phyloP scores from a whole-genome alignment of 768 basidiomycete species.

The Xerocomellus intermedius region DNA sequence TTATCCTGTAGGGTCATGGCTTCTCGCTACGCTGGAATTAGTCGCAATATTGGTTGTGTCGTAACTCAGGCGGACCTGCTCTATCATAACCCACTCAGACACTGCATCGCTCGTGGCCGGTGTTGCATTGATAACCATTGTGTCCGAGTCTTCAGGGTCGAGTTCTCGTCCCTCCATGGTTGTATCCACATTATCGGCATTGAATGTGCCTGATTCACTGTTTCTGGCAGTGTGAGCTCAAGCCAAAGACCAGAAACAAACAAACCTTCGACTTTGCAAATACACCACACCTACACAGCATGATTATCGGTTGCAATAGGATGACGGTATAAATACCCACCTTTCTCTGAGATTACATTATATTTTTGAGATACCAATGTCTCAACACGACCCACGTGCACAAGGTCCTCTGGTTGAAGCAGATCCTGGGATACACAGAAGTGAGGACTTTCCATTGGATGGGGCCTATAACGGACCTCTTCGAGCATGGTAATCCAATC shows the following conservation, averaged over 20 bases:
- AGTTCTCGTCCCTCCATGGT: background rate
- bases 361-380: background rate
- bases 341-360: background rate
- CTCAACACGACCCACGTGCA: conserved; percentile 1
- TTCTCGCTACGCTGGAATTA: background rate
- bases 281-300: conserved; percentile 1
- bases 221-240: background rate
- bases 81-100: no score
- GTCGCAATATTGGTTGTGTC: background rate
- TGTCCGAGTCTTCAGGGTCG: background rate
- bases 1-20: background rate
- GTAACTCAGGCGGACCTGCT: background rate
- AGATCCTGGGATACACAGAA: background rate
- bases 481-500: conserved; percentile 7
- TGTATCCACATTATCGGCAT: background rate
- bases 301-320: background rate
- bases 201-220: background rate
- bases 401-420: background rate
- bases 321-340: background rate
- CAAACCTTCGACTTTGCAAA: conserved; percentile 10
- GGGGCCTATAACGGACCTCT: background rate
- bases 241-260: background rate
- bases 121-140: background rate
- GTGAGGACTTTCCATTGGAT: background rate
- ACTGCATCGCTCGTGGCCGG: no score